Evolutionary conservation across 1,284 basidiomycete species (phyloP), one percentile per base, ranked within the genome.

Genomic region (Naganishia sp.): DNA sequence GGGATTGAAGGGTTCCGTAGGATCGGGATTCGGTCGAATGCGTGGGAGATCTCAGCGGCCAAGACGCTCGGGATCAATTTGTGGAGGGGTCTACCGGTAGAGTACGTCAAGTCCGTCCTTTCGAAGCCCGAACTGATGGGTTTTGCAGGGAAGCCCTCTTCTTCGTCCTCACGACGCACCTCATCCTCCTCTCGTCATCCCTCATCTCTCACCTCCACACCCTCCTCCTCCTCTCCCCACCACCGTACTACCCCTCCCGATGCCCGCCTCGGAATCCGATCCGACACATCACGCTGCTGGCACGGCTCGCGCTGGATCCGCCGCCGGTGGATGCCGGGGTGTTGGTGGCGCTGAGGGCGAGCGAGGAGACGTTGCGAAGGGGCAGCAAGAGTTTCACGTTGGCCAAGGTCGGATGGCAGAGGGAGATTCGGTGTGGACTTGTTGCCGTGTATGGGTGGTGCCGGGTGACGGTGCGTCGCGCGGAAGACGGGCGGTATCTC

Each of bases 391-490:
- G 75, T 65, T 77, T 77, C 50, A 71, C 73, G 25, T 69, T 75
- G 49, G 76, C 75, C 9, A 76, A 75, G 64, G 62, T 77, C 13
- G 75, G 73, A 23, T 77, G 74, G 69, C 72, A 71, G 13, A 62
- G 76, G 52, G 76, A 77, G 57, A 75, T 77, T 68, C 54, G 76
- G 57, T 69, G 74, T n/a, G 74, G 72, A 6, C 68, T 77, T 50
- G 71, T 77, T 39, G 76, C 74, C 10, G 68, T 77, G 23, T 77
- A 76, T 57, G 73, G 73, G 21, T 77, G 76, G 76, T 76, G 75
- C 52, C 54, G 76, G 35, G 72, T 77, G 9, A 76, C 76, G 3
- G 75, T 76, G 57, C 71, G 75, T 72, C 17, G 7, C 7, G 28
- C 28, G 28, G 28, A 28, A 28, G 28, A 28, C 28, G 28, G 28